Percentiles rank a stretch among this genome's conserved stretches.
Conservation (phyloP, 371 early-diverging fungal species). For the Rhizopus sp. region DNA sequence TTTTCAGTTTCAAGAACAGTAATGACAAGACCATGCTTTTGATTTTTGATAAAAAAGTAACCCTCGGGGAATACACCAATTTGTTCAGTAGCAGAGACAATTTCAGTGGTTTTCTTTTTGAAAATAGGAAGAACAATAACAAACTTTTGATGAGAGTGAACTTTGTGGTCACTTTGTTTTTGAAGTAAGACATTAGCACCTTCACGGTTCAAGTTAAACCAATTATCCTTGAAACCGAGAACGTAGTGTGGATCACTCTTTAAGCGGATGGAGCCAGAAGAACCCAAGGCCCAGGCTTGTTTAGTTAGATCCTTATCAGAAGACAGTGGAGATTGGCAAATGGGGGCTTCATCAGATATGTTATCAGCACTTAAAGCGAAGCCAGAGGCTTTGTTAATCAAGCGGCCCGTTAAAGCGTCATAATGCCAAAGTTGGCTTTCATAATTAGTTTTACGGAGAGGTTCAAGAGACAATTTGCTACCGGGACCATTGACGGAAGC, state of each 20-base stretch:
- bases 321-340: constrained; percentile 40
- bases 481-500: constrained; percentile 23
- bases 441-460: constrained; percentile 32
- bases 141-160: constrained; percentile 35
- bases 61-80: constrained; percentile 55
- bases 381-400: constrained; percentile 58
- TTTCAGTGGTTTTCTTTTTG: constrained; percentile 30
- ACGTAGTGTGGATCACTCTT: constrained; percentile 42
- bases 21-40: constrained; percentile 46
- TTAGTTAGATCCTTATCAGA: constrained; percentile 18
- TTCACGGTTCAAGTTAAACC: constrained; percentile 40
- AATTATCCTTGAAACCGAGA: constrained; percentile 50
- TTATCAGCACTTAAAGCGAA: constrained; percentile 52
- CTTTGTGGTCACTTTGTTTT: constrained; percentile 25
- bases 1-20: constrained; percentile 37
- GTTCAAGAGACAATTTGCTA: constrained; percentile 34
- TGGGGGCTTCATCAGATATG: constrained; percentile 40
- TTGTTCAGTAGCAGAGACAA: constrained; percentile 21
- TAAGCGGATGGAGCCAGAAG: constrained; percentile 32
- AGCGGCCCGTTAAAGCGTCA: constrained; percentile 36
- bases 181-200: constrained; percentile 40
- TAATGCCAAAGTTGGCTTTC: constrained; percentile 60
- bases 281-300: constrained; percentile 35
- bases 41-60: constrained; percentile 66
- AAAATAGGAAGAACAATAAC: constrained; percentile 37